phyloP scores from a whole-genome alignment of 345 rosid genomes.

The Bretschneidera sinensis region DNA sequence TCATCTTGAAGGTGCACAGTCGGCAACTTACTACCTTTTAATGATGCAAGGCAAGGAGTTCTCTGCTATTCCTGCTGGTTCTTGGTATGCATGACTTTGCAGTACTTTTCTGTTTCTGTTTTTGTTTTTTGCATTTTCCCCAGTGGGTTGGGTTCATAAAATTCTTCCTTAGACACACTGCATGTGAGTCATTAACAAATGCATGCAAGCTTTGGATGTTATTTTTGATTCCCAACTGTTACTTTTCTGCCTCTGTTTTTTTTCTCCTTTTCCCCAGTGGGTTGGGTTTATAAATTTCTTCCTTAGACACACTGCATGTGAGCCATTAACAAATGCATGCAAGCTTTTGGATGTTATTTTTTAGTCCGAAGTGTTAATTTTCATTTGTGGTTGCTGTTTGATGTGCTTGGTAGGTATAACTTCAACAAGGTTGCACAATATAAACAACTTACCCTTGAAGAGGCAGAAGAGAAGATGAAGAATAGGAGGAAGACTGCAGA shows the following conservation, averaged over 20 bases:
- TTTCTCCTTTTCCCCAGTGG: not conserved
- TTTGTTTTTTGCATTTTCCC: not conserved
- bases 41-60: conserved; percentile 84
- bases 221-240: too few species aligned
- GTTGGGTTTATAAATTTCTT: not conserved
- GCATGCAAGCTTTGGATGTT: not conserved
- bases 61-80: conserved; percentile 90
- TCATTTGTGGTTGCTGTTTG: not conserved
- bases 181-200: not conserved
- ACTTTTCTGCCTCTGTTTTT: not conserved
- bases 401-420: conserved; percentile 46
- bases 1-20: conserved; percentile 93
- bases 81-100: conserved; percentile 52
- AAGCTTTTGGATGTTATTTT: not conserved
- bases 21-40: conserved; percentile 87
- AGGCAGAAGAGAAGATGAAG: conserved; percentile 97
- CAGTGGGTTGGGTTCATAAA: not conserved
- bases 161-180: not conserved
- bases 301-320: not conserved
- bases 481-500: conserved; percentile 94
- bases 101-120: not conserved
- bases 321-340: not conserved
- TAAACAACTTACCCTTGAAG: conserved; percentile 95
- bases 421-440: conserved; percentile 95
- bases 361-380: not conserved